phyloP scores from a whole-genome alignment of 352 stramenopile species.

The Globisporangium ultimum region DNA sequence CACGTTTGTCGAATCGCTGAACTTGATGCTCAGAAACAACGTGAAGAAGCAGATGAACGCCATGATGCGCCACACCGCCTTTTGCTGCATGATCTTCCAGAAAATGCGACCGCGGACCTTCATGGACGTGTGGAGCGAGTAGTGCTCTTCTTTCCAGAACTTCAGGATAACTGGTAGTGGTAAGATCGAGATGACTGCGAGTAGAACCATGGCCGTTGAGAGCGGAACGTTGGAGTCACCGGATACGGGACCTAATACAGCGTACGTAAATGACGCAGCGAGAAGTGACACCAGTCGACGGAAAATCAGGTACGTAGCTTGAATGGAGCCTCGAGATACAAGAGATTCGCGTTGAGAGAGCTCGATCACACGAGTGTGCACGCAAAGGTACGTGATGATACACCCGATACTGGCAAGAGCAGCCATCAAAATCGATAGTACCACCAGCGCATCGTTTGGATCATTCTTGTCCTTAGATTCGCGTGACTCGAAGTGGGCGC shows the following conservation, averaged over 20 bases:
- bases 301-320: constrained; percentile 62
- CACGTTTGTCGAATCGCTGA: constrained; percentile 19
- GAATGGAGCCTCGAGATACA: constrained; percentile 45
- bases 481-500: constrained; percentile 27
- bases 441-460: constrained; percentile 23
- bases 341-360: constrained; percentile 61
- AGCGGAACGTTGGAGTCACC: constrained; percentile 34
- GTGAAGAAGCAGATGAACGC: constrained; percentile 47
- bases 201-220: constrained; percentile 37
- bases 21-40: constrained; percentile 33
- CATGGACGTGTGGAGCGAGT: constrained; percentile 57
- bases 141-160: constrained; percentile 65
- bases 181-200: constrained; percentile 51
- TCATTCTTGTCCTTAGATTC: not conserved
- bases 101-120: constrained; percentile 58
- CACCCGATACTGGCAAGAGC: constrained; percentile 49
- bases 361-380: constrained; percentile 63
- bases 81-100: constrained; percentile 79
- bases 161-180: constrained; percentile 44
- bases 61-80: constrained; percentile 65
- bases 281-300: constrained; percentile 50
- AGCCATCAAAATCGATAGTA: constrained; percentile 38
- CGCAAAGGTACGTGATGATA: constrained; percentile 66
- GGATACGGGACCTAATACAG: constrained; percentile 44
- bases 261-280: constrained; percentile 48